Base-by-base conservation (phyloP, 192 early-diverging fungal species). In the Haplosporangium gracile region DNA sequence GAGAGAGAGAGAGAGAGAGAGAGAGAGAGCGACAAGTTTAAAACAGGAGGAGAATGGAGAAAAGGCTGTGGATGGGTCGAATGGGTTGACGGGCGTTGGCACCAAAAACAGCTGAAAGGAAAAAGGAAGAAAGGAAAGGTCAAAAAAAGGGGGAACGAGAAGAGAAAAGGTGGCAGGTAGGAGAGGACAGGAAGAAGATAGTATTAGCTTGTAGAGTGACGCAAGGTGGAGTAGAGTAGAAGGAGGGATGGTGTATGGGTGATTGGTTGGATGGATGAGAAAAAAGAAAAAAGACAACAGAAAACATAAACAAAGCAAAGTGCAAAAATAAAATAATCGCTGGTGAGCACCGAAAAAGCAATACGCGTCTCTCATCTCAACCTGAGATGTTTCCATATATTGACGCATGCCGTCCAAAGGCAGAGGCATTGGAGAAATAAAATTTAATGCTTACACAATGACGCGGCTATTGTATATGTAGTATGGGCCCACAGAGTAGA, bases 201-300 rank as follows among this genome's bases (percentile, higher is more conserved):
- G 11, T 45, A 45, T 13, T 32, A 29, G 0, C 29, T 65, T 32
- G 9, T 15, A 29, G 60, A 53, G 43, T 74, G 22, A 10, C 9
- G 42, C 2, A 16, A 49, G 10, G 47, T 11, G 72, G 63, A 74
- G 73, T 43, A 10, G 63, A 57, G 68, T 51, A 68, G 29, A 57
- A 51, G 51, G 45, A 26, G 34, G 26, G n/a, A 18, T 65, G 43
- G 74, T 57, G 49, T 16, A 74, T 39, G 49, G 43, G 74, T 36
- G 36, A 36, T 36, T 36, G 36, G 36, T 45, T 68, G 34, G 36
- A 43, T 75, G 51, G 47, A n/a, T 39, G 22, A 36, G 22, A 40
- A 53, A 65, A n/a, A 39, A 71, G 74, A 51, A 63, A 40, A 34
- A 70, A 29, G 42, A 51, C 43, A 69, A 47, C 36, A 57, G 68